Evolutionary conservation across 495 filamentous ascomycete species (phyloP).

Genomic region (Trichoderma gamsii): DNA sequence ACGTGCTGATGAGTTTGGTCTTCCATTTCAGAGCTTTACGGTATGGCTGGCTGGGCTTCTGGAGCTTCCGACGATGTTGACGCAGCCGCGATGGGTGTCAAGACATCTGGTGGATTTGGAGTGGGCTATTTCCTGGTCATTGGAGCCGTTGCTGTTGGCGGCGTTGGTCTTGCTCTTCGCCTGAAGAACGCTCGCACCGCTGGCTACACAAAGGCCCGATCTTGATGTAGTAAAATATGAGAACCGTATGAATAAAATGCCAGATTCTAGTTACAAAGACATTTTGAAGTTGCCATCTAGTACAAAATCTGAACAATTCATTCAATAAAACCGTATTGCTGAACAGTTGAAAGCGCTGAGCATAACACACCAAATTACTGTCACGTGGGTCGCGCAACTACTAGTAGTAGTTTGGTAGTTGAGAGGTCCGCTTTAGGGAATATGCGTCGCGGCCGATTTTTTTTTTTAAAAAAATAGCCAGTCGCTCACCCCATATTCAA

Average conservation of each 20-base stretch:
- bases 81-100: neutral
- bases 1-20: conserved; percentile 11
- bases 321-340: neutral
- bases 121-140: neutral
- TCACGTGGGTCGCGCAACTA: conserved; percentile 10
- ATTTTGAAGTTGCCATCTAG: neutral
- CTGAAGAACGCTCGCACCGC: neutral
- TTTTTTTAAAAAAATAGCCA: neutral
- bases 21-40: neutral
- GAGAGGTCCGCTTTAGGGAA: neutral
- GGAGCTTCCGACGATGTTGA: neutral
- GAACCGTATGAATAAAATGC: neutral
- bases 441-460: neutral
- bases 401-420: neutral
- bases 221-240: neutral
- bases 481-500: neutral
- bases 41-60: neutral
- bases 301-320: neutral
- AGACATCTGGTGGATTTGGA: neutral
- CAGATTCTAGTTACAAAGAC: neutral
- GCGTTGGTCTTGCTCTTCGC: neutral
- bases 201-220: neutral
- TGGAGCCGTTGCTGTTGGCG: neutral
- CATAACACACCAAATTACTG: neutral
- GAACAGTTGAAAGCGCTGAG: too few relatives aligned